A percentile compares a stretch with the other conserved stretches of the same genome.
Evolutionary conservation across 106 monocot species (phyloP).

Genomic region (Dendrobium huoshanense): DNA sequence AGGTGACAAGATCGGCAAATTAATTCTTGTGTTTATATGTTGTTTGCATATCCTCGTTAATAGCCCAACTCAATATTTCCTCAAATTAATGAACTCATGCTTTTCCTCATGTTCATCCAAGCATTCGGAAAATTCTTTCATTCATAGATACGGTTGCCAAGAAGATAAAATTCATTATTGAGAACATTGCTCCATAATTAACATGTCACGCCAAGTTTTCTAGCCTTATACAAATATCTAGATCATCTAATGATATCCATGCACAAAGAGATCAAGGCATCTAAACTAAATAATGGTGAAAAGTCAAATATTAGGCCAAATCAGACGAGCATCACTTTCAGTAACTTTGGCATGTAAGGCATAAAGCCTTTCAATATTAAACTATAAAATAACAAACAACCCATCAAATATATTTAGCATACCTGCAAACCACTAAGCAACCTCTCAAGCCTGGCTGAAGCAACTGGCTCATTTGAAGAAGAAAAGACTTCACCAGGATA

Average conservation of each 20-base stretch:
- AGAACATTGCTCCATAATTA: too few species aligned
- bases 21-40: not conserved
- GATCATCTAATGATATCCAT: not conserved
- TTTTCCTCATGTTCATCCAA: not conserved
- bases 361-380: not conserved
- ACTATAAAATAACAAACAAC: not conserved
- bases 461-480: conserved; percentile 75
- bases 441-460: conserved; percentile 78
- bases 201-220: not conserved
- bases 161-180: too few species aligned
- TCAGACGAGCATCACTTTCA: not conserved
- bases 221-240: not conserved
- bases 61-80: not conserved
- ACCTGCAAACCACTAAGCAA: conserved; percentile 96
- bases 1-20: not conserved
- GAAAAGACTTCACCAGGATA: conserved; percentile 99
- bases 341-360: not conserved
- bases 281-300: not conserved
- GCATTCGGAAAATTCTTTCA: too few species aligned
- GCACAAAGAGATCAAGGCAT: not conserved
- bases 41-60: not conserved
- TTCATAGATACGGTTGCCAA: too few species aligned
- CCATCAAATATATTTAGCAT: conserved; percentile 5
- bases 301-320: not conserved
- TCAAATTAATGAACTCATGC: not conserved